Percentiles rank a stretch among this genome's conserved stretches.
phyloP scores from a whole-genome alignment of 2,329 filamentous ascomycete species.

The Penicillium decumbens region DNA sequence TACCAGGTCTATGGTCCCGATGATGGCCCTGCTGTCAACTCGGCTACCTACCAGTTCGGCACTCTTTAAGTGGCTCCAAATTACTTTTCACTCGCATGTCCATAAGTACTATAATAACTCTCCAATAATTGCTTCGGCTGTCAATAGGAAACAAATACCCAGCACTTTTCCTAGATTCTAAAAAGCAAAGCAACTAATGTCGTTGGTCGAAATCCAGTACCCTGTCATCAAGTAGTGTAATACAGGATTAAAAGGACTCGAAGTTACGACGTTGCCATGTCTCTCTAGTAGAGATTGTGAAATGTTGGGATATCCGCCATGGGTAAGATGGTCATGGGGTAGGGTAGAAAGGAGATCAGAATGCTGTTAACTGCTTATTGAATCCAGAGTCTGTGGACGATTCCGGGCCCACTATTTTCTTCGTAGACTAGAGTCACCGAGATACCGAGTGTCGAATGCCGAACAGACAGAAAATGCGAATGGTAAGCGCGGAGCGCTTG shows the following conservation, averaged over 20 bases:
- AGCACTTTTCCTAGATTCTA: background rate
- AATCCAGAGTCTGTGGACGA: too few species aligned
- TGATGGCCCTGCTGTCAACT: constrained; percentile 40
- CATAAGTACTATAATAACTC: constrained; percentile 6
- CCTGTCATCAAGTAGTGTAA: too few species aligned
- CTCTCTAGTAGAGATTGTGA: too few species aligned
- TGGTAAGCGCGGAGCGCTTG: background rate
- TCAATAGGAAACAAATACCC: background rate
- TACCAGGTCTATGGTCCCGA: constrained; percentile 42
- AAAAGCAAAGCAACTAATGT: background rate
- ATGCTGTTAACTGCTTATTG: too few species aligned
- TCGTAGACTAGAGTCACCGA: too few species aligned
- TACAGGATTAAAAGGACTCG: background rate
- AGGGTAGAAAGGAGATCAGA: too few species aligned
- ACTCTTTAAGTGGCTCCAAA: constrained; percentile 26
- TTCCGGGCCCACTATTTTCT: too few species aligned
- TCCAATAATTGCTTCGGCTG: background rate
- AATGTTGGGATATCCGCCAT: too few species aligned
- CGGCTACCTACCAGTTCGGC: constrained; percentile 45
- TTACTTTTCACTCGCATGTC: background rate
- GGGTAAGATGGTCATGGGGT: too few species aligned
- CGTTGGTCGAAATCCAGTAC: too few species aligned
- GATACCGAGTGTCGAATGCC: too few species aligned
- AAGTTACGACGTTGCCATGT: constrained; percentile 15
- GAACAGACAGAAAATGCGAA: too few species aligned